These are phyloP conservation scores for Mycena venus DNA, from an alignment of 768 basidiomycete species.

Conservation along the genomic window DNA sequence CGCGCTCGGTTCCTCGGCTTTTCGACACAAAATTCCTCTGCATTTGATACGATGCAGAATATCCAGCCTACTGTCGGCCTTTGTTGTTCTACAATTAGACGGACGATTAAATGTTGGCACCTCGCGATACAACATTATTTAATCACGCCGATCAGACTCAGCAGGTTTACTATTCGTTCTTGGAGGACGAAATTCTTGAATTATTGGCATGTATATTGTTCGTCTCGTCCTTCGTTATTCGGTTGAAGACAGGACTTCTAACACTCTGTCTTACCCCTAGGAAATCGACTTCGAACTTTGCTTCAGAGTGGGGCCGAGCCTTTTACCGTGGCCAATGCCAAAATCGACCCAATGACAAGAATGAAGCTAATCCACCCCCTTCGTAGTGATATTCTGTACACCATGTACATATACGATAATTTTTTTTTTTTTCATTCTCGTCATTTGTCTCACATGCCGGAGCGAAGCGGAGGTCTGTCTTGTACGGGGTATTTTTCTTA, in stretches of 20 bases:
- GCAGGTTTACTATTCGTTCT: background rate
- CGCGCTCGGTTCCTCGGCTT: background rate
- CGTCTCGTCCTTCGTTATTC: background rate
- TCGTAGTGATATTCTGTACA: background rate
- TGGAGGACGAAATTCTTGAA: background rate
- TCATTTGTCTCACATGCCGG: background rate
- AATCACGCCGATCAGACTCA: background rate
- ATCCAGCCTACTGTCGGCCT: background rate
- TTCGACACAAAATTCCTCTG: background rate
- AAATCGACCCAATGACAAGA: background rate
- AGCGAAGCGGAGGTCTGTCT: no score
- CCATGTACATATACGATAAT: background rate
- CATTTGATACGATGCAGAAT: background rate
- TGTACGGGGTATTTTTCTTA: no score
- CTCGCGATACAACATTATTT: background rate
- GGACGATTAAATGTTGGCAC: background rate
- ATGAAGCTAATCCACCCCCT: background rate
- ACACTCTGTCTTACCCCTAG: background rate
- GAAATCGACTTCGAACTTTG: background rate
- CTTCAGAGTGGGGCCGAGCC: background rate
- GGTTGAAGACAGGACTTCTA: background rate
- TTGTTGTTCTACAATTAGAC: background rate
- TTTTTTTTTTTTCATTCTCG: background rate
- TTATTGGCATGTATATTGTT: background rate
- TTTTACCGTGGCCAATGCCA: background rate